Base-by-base conservation (phyloP, 305 asterid genomes). In the Andrographis paniculata region DNA sequence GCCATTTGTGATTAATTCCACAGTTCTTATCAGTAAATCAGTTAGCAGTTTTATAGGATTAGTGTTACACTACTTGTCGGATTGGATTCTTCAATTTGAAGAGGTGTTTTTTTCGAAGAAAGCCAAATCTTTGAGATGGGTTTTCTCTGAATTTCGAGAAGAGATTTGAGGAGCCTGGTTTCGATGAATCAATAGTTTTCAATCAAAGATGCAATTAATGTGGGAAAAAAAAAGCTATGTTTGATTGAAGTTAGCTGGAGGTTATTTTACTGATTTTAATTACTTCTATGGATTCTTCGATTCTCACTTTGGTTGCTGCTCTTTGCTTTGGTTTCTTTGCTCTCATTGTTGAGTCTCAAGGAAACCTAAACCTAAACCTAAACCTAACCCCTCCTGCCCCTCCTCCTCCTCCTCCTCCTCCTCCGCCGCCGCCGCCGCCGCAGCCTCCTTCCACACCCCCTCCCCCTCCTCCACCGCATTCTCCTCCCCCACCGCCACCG, bases 231-330 rank as follows among this genome's bases (percentile, higher is more conserved):
- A 9, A 5, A 5, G 14, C 14, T 4, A 14, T 36, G n/a, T 36
- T 45, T 48, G 46, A 27, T 39, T 38, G 33, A 10, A 27, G 33
- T 5, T 27, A 6, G 33, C 9, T 27, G 33, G 33, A 27, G 42
- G 45, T n/a, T n/a, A n/a, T n/a, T n/a, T n/a, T n/a, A n/a, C n/a
- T n/a, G n/a, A n/a, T 17, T 27, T 51, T 17, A 19, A 19, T 48
- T 39, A 61, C 44, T 52, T 53, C 28, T 45, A 71, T 67, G 72
- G 70, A 64, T 63, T 57, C 65, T 58, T 52, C 69, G 40, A 53
- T 61, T 50, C 58, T 58, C 48, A 64, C 48, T 53, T 24, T 68
- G 48, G 15, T 58, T 8, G 23, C 58, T 10, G 49, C 59, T 24
- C 23, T 60, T 22, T 46, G 64, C 62, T 52, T 68, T 30, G 56